Evolutionary conservation across 768 basidiomycete genomes (phyloP), one percentile per base, ranked within the genome.

Genomic region (Amanita fuliginea): DNA sequence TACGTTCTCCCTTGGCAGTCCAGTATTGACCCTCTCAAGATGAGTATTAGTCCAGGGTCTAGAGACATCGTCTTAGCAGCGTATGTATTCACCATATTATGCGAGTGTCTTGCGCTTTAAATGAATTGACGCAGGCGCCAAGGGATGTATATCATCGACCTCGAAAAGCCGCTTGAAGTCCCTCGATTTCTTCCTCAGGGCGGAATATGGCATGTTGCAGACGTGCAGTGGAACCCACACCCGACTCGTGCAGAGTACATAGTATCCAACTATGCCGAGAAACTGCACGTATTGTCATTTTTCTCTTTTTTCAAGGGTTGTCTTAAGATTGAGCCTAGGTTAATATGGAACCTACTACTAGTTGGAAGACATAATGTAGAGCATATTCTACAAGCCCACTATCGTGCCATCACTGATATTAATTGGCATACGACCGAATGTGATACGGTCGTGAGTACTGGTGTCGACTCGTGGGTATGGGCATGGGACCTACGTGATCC

Each of bases 151-250:
- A 92, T 98, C 51, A 88, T 99, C 53, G 96, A 98, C 69, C 74
- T 99, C 13, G 83, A 92, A 53, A 78, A 86, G 10, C 90, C 91
- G 1, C 71, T 88, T 14, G 81, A 88, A 54, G 76, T 92, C 0
- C 96, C 96, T 19, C 77, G 95, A 10, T 97, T 95, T 61, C 75
- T 99, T 7, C 95, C 95, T 11, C 94, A 99, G 66, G 91, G 92
- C 2, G 94, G 93, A 1, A 90, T 88, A 4, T 97, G 93, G 91
- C 89, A 95, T 57, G 92, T 96, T 9, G 86, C 88, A 0, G 88
- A 93, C 58, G 86, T 92, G 0, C 87, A 90, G 55, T 94, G 90
- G 91, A 92, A 91, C 54, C 91, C 91, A 0, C 91, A 93, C 57
- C 75, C 73, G 2, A 70, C 74, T 30, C 75, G 81, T 11, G 78